Base-by-base conservation (phyloP, 164 flowering plant genomes). In the Berberis vulgaris region DNA sequence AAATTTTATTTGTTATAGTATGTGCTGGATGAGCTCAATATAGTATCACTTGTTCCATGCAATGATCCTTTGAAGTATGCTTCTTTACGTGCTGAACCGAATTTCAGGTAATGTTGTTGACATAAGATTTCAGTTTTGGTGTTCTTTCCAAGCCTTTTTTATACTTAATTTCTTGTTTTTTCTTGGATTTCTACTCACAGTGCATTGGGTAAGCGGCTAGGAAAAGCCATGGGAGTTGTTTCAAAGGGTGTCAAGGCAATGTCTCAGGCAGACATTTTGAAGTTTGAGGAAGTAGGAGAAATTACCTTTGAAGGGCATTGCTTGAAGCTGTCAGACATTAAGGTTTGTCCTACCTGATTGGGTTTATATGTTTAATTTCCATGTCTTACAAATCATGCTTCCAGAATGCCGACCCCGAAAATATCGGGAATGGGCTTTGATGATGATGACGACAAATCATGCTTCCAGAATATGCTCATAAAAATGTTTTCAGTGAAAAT, bases 11-110 rank as follows among this genome's bases (percentile, higher is more conserved):
- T 54, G 3, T 26, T 71, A 66, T 59, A 91, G 94, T 95, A 85
- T 79, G 93, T 89, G 65, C 78, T 86, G 43, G 99, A 95, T 74
- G 99, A 95, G 66, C 88, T 95, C 61, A 95, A 91, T 70, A 65
- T 91, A 44, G 69, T 88, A 65, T 80, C 86, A 53, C 72, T 95
- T 62, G 78, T 80, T 5, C 78, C 97, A 6, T 95, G 97, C 73
- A 80, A 74, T 69, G 97, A 95, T 80, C 79, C 89, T 40, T 59
- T 91, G 80, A 80, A 79, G 71, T 91, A 85, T 81, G 86, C 97
- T 44, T 82, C 97, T 45, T 69, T 95, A 56, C 87, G 88, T 44
- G 99, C 97, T n/a, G 97, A 91, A 62, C 99, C 99, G 61, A 97
- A 89, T 70, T 95, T 87, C 76, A 92, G 98, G 96, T 91, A 74